A percentile compares a stretch with the other conserved stretches of the same genome.
phyloP scores from a whole-genome alignment of 1,139 yeast genomes.

The Lodderomyces pseudojiufengensis region DNA sequence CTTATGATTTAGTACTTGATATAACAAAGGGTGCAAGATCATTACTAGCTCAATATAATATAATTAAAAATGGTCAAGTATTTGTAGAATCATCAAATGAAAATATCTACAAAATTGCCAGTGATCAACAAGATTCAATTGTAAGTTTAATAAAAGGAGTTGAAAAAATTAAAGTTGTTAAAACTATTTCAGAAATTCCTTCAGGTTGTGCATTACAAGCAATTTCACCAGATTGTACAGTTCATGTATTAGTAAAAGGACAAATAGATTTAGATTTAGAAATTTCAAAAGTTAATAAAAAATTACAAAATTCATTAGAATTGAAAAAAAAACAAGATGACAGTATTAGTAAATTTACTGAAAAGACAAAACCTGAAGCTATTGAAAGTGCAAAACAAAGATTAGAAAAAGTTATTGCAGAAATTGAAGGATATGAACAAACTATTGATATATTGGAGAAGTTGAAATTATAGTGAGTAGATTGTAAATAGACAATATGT shows the following conservation, averaged over 20 bases:
- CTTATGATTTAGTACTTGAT: constrained; percentile 79
- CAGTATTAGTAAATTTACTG: constrained; percentile 67
- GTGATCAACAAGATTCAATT: constrained; percentile 75
- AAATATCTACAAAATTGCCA: constrained; percentile 49
- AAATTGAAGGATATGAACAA: constrained; percentile 78
- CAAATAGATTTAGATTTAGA: constrained; percentile 91
- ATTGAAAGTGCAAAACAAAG: constrained; percentile 71
- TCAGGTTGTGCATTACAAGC: constrained; percentile 87
- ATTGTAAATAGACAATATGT: not conserved
- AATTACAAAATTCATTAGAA: constrained; percentile 62
- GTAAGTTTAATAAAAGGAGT: constrained; percentile 91
- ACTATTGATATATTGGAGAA: constrained; percentile 74
- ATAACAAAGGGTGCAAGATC: constrained; percentile 93
- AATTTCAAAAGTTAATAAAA: constrained; percentile 75
- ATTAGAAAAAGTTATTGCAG: constrained; percentile 73
- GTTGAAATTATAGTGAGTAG: constrained; percentile 36
- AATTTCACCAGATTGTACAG: constrained; percentile 76
- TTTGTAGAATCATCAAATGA: constrained; percentile 65
- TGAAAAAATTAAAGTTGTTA: constrained; percentile 62
- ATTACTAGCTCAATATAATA: constrained; percentile 81
- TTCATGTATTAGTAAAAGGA: constrained; percentile 89
- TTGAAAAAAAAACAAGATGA: constrained; percentile 36
- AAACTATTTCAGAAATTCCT: constrained; percentile 56
- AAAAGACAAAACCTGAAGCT: constrained; percentile 80
- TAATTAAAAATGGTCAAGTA: constrained; percentile 82